Base-by-base conservation (phyloP, 2,329 filamentous ascomycete species). In the Pseudocercospora fuligena region DNA sequence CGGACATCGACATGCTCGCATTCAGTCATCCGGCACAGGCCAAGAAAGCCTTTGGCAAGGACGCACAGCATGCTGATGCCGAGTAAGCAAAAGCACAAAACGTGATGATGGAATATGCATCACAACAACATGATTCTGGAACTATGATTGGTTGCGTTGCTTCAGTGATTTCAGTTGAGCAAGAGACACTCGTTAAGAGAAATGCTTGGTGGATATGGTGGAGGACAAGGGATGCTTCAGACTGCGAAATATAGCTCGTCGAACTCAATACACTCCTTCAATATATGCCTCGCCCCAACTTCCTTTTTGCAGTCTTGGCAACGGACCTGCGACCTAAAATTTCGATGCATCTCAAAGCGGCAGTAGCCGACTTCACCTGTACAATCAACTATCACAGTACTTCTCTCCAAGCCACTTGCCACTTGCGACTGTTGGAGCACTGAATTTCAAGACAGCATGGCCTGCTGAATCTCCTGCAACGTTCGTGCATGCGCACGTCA, bases 221-320 rank as follows among this genome's bases (percentile, higher is more conserved):
- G 27, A 29, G 6, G 47, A 31, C 14, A 43, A 51, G 23, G 27
- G 14, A 27, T 51, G 56, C 40, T 19, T 49, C 40, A 61, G 40
- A 61, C 19, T 61, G 59, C 40, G 25, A 12, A 61, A 49, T 19
- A 61, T 63, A 66, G 60, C 57, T 63, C 53, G 65, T 63, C 60
- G 36, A 66, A 63, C 65, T 63, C 65, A 63, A 66, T 66, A 66
- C 65, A 61, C 43, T 66, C 65, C 47, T 66, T 66, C 46, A 29
- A 29, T 19, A 16, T 6, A 23, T 21, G 8, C 19, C 5, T 27
- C 8, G n/a, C 25, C 16, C n/a, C 19, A 21, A 19, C n/a, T 56
- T 56, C n/a, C 53, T 14, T 25, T 23, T 53, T 31, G 19, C 51
- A 31, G 51, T 58, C 56, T 58, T 58, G 56, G 56, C 56, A 43